These are phyloP conservation scores for Coemansia umbellata DNA, from an alignment of 192 early-diverging fungal species.

Conservation along the genomic window DNA sequence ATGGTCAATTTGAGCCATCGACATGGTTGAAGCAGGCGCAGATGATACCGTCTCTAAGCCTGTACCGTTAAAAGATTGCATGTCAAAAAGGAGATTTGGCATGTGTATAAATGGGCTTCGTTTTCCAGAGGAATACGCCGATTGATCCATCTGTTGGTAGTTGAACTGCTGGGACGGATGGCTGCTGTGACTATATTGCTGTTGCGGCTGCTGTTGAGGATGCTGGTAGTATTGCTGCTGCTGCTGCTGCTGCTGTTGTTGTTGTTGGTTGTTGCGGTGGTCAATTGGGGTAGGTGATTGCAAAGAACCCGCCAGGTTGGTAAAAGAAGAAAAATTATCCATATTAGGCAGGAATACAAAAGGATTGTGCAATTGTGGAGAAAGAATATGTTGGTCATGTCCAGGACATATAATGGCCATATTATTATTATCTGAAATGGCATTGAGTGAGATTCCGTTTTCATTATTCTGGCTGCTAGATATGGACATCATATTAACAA, in stretches of 20 bases:
- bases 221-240: conserved; percentile 11
- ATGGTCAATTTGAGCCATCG: not conserved
- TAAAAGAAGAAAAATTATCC: conserved; percentile 37
- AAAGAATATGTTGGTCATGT: conserved; percentile 17
- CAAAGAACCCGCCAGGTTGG: conserved; percentile 26
- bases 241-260: conserved; percentile 9
- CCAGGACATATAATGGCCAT: conserved; percentile 6
- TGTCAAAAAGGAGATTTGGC: conserved; percentile 1
- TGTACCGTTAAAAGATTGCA: not conserved
- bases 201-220: conserved; percentile 3
- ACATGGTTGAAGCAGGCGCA: not conserved
- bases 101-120: not conserved
- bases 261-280: conserved; percentile 6
- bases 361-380: conserved; percentile 20
- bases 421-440: conserved; percentile 24
- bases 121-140: not conserved
- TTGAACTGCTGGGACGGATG: not conserved
- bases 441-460: not conserved
- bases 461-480: not conserved
- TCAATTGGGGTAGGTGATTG: conserved; percentile 10
- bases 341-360: conserved; percentile 30
- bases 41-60: not conserved
- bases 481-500: conserved; percentile 21
- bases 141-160: not conserved
- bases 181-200: not conserved